phyloP scores from a whole-genome alignment of 768 basidiomycete species.

The Suillus occidentalis region DNA sequence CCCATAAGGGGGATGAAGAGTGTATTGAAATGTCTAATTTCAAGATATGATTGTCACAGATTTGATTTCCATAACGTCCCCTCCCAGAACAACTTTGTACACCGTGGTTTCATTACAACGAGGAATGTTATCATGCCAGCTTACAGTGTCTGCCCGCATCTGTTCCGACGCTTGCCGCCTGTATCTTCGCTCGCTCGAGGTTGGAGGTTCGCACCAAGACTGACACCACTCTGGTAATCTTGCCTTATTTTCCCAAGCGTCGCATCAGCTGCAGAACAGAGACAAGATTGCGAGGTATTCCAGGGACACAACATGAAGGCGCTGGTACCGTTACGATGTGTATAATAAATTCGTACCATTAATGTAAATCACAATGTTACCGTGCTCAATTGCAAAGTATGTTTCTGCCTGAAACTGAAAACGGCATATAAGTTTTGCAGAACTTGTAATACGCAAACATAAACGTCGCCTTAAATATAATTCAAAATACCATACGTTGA shows the following conservation, averaged over 20 bases:
- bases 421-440: neutral
- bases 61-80: neutral
- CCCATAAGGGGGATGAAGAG: neutral
- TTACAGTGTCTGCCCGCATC: neutral
- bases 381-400: no score
- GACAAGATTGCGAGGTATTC: no score
- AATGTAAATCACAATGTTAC: no score
- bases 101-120: neutral
- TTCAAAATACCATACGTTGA: no score
- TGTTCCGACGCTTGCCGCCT: neutral
- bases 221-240: neutral
- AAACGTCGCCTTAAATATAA: slow-evolving; percentile 34
- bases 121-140: neutral
- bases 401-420: no score
- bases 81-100: neutral
- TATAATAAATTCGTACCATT: no score
- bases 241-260: neutral
- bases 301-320: no score
- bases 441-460: slow-evolving; percentile 36
- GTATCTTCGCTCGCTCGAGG: neutral
- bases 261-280: no score
- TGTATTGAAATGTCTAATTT: neutral
- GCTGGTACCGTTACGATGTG: no score
- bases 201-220: neutral
- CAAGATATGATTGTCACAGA: neutral